These are phyloP conservation scores for Limtongia smithiae DNA, from an alignment of 805 yeast species.

Conservation along the genomic window DNA sequence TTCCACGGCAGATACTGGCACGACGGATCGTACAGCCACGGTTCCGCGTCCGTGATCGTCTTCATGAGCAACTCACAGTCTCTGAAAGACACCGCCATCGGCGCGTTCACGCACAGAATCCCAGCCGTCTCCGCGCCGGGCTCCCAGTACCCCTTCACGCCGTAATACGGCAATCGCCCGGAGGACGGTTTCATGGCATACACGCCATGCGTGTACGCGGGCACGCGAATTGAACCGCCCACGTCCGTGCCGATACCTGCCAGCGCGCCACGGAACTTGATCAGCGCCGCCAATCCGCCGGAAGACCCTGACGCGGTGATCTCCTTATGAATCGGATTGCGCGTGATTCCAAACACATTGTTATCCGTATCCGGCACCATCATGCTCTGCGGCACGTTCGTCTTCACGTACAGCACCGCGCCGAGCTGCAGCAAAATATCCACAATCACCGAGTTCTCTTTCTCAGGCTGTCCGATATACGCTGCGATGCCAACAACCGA, in stretches of 20 bases:
- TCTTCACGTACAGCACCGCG: slow-evolving; percentile 60
- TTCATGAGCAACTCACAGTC: slow-evolving; percentile 70
- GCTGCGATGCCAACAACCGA: slow-evolving; percentile 42
- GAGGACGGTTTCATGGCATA: slow-evolving; percentile 47
- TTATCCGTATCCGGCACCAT: slow-evolving; percentile 56
- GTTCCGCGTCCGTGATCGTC: slow-evolving; percentile 34
- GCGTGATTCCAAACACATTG: slow-evolving; percentile 50
- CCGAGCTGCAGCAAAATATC: slow-evolving; percentile 49
- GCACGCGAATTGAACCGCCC: slow-evolving; percentile 51
- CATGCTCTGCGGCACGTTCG: slow-evolving; percentile 53
- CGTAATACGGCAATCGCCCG: slow-evolving; percentile 42
- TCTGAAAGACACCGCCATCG: slow-evolving; percentile 59
- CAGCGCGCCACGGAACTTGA: slow-evolving; percentile 47
- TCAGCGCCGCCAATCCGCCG: slow-evolving; percentile 51
- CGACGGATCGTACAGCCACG: slow-evolving; percentile 46
- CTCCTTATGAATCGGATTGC: slow-evolving; percentile 48
- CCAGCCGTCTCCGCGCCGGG: slow-evolving; percentile 36
- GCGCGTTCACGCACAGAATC: slow-evolving; percentile 64
- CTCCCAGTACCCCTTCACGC: slow-evolving; percentile 37
- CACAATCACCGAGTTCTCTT: slow-evolving; percentile 45
- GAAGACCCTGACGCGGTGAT: slow-evolving; percentile 54
- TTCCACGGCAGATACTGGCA: slow-evolving; percentile 54
- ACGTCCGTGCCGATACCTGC: slow-evolving; percentile 56
- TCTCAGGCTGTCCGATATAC: slow-evolving; percentile 26
- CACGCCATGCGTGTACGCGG: slow-evolving; percentile 45